A percentile compares a stretch with the other conserved stretches of the same genome.
Evolutionary conservation across 371 early-diverging fungal genomes (phyloP).

Genomic region (Chytridiales sp.): DNA sequence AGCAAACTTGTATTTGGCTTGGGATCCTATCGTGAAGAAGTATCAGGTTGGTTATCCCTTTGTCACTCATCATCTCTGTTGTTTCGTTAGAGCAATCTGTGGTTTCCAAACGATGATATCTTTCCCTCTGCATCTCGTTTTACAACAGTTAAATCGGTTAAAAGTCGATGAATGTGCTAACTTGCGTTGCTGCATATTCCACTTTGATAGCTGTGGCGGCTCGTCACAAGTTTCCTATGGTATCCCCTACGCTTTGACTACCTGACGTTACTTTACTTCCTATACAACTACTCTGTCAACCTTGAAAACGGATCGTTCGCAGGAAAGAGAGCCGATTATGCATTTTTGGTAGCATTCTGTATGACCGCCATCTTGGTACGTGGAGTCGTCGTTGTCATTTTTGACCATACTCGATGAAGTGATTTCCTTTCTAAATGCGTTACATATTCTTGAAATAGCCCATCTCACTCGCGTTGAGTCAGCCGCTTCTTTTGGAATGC

Average conservation of each 20-base stretch:
- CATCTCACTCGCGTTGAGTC: slow-evolving; percentile 16
- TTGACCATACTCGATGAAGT: neutral
- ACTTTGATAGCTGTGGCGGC: slow-evolving; percentile 70
- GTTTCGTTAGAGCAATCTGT: neutral
- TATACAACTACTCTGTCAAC: slow-evolving; percentile 69
- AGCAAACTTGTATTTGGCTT: slow-evolving; percentile 34
- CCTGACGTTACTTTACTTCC: slow-evolving; percentile 69
- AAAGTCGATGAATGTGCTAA: neutral
- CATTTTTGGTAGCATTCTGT: slow-evolving; percentile 67
- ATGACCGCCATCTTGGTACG: slow-evolving; percentile 37
- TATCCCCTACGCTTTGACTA: slow-evolving; percentile 56
- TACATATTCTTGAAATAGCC: slow-evolving; percentile 13
- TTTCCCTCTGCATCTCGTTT: neutral
- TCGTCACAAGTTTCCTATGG: slow-evolving; percentile 69
- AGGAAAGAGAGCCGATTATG: slow-evolving; percentile 76
- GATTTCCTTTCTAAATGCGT: neutral
- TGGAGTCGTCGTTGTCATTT: slow-evolving; percentile 1
- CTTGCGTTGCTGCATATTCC: neutral
- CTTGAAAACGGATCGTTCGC: slow-evolving; percentile 69
- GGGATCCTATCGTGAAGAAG: slow-evolving; percentile 42
- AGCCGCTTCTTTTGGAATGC: slow-evolving; percentile 48
- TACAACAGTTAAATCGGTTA: neutral
- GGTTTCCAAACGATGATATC: neutral
- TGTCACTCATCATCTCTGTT: neutral
- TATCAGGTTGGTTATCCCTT: slow-evolving; percentile 38